Evolutionary conservation across 306 rosid species (phyloP), one percentile per base, ranked within the genome.

Genomic region (Cucumis cinereus): DNA sequence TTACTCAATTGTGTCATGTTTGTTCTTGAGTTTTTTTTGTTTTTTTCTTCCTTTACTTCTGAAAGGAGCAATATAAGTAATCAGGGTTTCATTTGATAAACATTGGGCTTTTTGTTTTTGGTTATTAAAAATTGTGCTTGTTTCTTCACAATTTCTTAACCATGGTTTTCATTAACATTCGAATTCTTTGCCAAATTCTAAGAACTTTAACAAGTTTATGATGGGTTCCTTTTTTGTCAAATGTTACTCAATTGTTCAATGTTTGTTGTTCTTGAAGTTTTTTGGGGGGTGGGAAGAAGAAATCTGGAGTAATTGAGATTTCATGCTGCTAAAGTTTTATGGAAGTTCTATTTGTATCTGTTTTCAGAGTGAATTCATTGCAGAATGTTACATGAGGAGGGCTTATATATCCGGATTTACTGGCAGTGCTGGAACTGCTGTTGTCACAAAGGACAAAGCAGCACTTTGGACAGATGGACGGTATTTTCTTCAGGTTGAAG

Each of bases 381-480:
- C 93, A 75, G 90, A 94, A 63, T 91, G 97, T 83, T 91, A 85
- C 79, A 83, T 76, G 87, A 87, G 98, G 89, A 85, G 97, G 86
- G 78, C 89, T 8, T 94, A 82, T 86, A 81, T 91, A 79, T 90
- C 97, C 0, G 98, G 96, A 23, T 94, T 94, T 68, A 90, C 91
- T 54, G 98, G 97, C 54, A 94, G 95, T 72, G 95, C 97, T 76
- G 98, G 97, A 55, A 94, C 98, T 55, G 97, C 93, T 36, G 93
- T 94, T 72, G 93, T 94, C 72, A 90, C 97, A 0, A 90, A 86
- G 81, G 96, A 94, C 83, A 87, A 86, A 81, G 96, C 97, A 73
- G 98, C 96, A 73, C 90, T 94, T 36, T 94, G 98, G 98, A 94
- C 98, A 0, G 98, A 94, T 76, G 98, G 98, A 28, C 93, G 98